Evolutionary conservation across 2,329 filamentous ascomycete genomes (phyloP).

Genomic region (Fusarium sp.): DNA sequence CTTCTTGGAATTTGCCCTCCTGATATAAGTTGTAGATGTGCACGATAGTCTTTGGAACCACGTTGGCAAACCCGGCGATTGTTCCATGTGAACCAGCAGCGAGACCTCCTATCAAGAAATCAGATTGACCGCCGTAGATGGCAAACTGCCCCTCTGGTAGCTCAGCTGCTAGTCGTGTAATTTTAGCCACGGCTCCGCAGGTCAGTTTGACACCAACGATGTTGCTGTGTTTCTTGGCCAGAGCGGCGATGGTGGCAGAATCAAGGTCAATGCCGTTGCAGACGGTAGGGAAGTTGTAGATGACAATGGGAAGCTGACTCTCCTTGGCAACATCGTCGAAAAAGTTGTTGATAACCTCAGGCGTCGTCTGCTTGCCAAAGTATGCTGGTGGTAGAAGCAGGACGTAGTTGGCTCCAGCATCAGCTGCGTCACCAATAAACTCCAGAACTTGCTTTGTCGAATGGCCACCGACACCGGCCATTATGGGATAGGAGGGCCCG

Average conservation of each 20-base stretch:
- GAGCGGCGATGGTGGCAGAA: conserved; percentile 64
- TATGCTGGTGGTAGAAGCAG: conserved; percentile 72
- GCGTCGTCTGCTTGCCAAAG: conserved; percentile 71
- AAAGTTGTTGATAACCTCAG: conserved; percentile 68
- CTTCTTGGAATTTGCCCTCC: conserved; percentile 67
- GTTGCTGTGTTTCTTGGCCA: conserved; percentile 55
- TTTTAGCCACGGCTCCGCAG: conserved; percentile 77
- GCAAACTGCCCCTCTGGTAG: conserved; percentile 68
- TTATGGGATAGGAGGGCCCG: conserved; percentile 87
- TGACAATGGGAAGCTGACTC: conserved; percentile 66
- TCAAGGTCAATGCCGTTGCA: conserved; percentile 76
- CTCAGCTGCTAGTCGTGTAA: conserved; percentile 67
- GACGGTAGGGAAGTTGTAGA: conserved; percentile 77
- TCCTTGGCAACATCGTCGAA: conserved; percentile 65
- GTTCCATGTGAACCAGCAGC: conserved; percentile 68
- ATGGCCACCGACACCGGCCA: conserved; percentile 75
- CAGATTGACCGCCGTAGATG: conserved; percentile 77
- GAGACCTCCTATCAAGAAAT: conserved; percentile 73
- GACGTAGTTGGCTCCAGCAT: conserved; percentile 69
- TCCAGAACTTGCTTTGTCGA: conserved; percentile 72
- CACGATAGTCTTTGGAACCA: conserved; percentile 68
- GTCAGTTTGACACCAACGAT: conserved; percentile 78
- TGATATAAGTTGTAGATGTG: conserved; percentile 70
- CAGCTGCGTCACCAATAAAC: conserved; percentile 67
- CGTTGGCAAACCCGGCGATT: conserved; percentile 72